A percentile compares a stretch with the other conserved stretches of the same genome.
Evolutionary conservation across 1,284 basidiomycete species (phyloP).

Genomic region (Takashimella koratensis): DNA sequence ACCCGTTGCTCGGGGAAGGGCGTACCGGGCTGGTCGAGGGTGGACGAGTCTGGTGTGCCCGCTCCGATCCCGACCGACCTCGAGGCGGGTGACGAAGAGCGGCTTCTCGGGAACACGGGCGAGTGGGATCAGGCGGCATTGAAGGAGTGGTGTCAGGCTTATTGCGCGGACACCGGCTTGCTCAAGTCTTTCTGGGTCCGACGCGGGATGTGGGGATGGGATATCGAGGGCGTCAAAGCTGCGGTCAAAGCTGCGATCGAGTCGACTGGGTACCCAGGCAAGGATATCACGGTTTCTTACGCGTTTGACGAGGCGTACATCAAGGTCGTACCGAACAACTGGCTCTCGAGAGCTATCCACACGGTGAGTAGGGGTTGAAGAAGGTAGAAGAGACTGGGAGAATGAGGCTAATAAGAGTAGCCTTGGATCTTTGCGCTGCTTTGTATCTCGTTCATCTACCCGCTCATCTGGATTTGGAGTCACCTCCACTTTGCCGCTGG

Average conservation of each 20-base stretch:
- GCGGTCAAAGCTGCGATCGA: conserved; percentile 57
- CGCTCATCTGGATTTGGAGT: conserved; percentile 66
- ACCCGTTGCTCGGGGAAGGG: conserved; percentile 18
- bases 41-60: no score
- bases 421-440: conserved; percentile 63
- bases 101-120: conserved; percentile 4
- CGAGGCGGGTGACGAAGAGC: conserved; percentile 15
- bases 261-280: conserved; percentile 54
- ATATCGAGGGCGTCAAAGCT: conserved; percentile 56
- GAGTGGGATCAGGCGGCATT: conserved; percentile 35
- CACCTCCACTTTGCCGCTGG: conserved; percentile 21
- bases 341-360: conserved; percentile 59
- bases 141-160: conserved; percentile 67
- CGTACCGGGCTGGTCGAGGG: conserved; percentile 22
- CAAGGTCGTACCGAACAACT: conserved; percentile 58
- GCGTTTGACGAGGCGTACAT: conserved; percentile 47
- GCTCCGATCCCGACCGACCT: not conserved
- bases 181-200: conserved; percentile 65
- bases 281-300: conserved; percentile 55
- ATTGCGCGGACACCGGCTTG: conserved; percentile 58
- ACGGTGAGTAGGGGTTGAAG: conserved; percentile 45
- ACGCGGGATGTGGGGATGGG: conserved; percentile 69
- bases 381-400: not conserved
- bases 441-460: conserved; percentile 63
- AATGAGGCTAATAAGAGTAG: conserved; percentile 5